Percentiles rank a stretch among this genome's conserved stretches.
phyloP scores from a whole-genome alignment of 305 asterid genomes.

The Fraxinus angustifolia region DNA sequence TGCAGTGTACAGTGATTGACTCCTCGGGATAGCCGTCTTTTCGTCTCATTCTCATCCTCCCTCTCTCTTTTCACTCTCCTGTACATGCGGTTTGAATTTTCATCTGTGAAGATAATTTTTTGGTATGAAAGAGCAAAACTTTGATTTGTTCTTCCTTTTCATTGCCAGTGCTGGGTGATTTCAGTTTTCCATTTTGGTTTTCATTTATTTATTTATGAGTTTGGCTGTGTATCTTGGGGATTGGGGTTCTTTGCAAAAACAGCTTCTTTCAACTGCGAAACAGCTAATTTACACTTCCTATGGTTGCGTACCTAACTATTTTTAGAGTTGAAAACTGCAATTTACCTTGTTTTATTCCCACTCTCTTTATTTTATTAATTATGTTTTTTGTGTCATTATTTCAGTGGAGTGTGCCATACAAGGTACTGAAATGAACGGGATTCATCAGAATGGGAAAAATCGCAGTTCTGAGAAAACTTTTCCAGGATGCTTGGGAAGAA shows the following conservation, averaged over 20 bases:
- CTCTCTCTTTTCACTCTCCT: neutral
- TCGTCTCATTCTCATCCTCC: neutral
- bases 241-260: neutral
- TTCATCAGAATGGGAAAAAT: slow-evolving; percentile 39
- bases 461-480: slow-evolving; percentile 47
- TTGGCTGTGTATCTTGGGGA: neutral
- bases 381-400: neutral
- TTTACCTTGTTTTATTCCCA: neutral
- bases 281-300: neutral
- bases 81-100: neutral
- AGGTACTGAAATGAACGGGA: slow-evolving; percentile 68
- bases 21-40: neutral
- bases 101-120: neutral
- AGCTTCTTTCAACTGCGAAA: neutral
- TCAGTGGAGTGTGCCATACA: slow-evolving; percentile 19
- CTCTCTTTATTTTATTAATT: neutral
- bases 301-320: neutral
- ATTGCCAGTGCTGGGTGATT: neutral
- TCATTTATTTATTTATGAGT: neutral
- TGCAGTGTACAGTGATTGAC: slow-evolving; percentile 17
- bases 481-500: slow-evolving; percentile 89
- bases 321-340: slow-evolving; percentile 10
- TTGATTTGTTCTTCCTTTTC: neutral
- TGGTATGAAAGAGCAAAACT: neutral
- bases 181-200: neutral